Conservation (phyloP, 1,139 yeast genomes). For the Nadsonia commutata region DNA sequence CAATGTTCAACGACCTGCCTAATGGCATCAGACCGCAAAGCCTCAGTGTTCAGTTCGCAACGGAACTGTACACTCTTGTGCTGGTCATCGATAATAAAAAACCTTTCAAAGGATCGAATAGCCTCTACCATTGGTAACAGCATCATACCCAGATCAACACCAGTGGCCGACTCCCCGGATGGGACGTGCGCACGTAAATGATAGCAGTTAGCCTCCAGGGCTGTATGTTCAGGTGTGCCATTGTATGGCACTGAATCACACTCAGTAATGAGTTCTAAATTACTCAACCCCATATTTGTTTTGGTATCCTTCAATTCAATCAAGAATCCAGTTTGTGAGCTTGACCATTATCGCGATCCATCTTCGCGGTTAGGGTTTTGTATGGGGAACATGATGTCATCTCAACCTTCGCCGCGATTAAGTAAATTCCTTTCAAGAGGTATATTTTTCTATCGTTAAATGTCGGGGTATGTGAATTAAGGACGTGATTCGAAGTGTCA, state of each 20-base stretch:
- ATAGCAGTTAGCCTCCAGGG: slow-evolving; percentile 20
- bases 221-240: slow-evolving; percentile 10
- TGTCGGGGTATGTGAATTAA: not conserved
- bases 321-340: not conserved
- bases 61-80: slow-evolving; percentile 27
- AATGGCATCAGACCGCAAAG: slow-evolving; percentile 33
- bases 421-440: too few relatives aligned
- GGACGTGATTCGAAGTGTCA: too few relatives aligned
- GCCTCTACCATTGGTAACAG: slow-evolving; percentile 31
- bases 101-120: slow-evolving; percentile 22
- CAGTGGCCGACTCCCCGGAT: too few relatives aligned
- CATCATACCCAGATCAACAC: slow-evolving; percentile 38
- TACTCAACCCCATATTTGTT: slow-evolving; percentile 5
- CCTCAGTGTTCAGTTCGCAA: slow-evolving; percentile 29
- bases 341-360: too few relatives aligned
- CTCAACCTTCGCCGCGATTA: too few relatives aligned
- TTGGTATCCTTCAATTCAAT: not conserved
- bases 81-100: slow-evolving; percentile 25
- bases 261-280: slow-evolving; percentile 24
- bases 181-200: slow-evolving; percentile 35
- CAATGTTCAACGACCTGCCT: slow-evolving; percentile 31
- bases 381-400: too few relatives aligned
- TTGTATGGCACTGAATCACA: slow-evolving; percentile 39
- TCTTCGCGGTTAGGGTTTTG: too few relatives aligned
- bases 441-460: too few relatives aligned